Conservation (phyloP, 306 rosid species). For the Corylus heterophylla region DNA sequence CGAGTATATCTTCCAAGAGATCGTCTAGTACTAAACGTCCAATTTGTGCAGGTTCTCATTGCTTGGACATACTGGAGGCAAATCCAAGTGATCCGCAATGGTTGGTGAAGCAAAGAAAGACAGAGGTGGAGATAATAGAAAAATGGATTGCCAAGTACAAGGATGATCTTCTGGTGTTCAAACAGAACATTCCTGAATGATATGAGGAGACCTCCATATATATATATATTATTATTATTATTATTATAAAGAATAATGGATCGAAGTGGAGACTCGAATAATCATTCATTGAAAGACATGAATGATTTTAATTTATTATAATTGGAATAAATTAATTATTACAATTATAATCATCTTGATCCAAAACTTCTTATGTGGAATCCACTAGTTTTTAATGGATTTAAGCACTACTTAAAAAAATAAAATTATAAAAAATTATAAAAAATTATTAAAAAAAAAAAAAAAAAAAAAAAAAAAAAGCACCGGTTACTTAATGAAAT, state of each 20-base stretch:
- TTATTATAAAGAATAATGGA: neutral
- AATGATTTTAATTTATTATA: neutral
- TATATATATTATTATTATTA: too few species aligned
- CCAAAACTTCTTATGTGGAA: conserved; percentile 26
- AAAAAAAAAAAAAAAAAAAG: too few species aligned
- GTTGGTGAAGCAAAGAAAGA: conserved; percentile 44
- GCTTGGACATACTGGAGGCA: conserved; percentile 44
- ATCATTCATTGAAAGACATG: neutral
- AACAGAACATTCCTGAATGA: neutral
- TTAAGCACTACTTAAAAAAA: neutral
- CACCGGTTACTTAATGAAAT: too few species aligned
- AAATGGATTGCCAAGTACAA: conserved; percentile 47
- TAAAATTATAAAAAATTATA: too few species aligned
- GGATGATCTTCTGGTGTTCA: conserved; percentile 31
- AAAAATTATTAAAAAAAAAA: too few species aligned
- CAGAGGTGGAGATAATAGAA: conserved; percentile 34
- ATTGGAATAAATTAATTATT: neutral
- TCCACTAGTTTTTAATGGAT: conserved; percentile 24
- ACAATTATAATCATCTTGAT: neutral
- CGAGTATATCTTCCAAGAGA: too few species aligned
- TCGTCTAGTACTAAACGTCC: neutral
- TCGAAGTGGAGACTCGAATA: neutral
- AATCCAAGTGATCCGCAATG: conserved; percentile 41
- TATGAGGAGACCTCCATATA: neutral
- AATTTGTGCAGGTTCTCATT: conserved; percentile 52